Conservation (phyloP, 257 asterid genomes). For the Fraxinus pennsylvanica region DNA sequence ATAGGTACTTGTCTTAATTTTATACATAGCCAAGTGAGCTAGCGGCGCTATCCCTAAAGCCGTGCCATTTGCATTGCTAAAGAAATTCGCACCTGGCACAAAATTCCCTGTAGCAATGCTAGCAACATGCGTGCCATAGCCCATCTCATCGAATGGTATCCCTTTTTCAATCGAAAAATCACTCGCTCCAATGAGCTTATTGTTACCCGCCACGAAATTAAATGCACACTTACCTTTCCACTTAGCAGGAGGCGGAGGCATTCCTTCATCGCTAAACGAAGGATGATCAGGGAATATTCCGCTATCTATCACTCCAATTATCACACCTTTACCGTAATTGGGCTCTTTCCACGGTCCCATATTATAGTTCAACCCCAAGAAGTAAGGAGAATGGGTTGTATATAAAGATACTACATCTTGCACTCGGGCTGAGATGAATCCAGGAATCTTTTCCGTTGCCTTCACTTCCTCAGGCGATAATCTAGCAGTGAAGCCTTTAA, state of each 20-base stretch:
- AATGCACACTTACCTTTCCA: slow-evolving; percentile 51
- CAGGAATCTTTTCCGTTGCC: no score
- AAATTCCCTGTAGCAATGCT: slow-evolving; percentile 50
- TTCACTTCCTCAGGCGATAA: no score
- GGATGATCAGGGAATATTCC: slow-evolving; percentile 42
- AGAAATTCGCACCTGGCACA: slow-evolving; percentile 40
- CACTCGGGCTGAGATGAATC: slow-evolving; percentile 11
- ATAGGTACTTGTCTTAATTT: background rate
- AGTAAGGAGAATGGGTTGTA: slow-evolving; percentile 53
- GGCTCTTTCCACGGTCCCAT: slow-evolving; percentile 50
- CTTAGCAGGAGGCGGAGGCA: background rate
- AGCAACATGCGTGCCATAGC: slow-evolving; percentile 51
- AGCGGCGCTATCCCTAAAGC: no score
- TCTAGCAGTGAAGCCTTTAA: no score
- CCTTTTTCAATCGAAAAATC: slow-evolving; percentile 6
- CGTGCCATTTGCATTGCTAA: slow-evolving; percentile 7
- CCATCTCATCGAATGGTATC: slow-evolving; percentile 29
- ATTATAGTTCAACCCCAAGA: slow-evolving; percentile 50
- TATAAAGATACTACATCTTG: slow-evolving; percentile 26
- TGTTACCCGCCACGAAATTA: slow-evolving; percentile 39
- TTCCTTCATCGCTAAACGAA: slow-evolving; percentile 21
- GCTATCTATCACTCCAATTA: slow-evolving; percentile 53
- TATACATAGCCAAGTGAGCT: no score
- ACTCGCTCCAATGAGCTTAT: slow-evolving; percentile 49
- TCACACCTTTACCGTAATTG: slow-evolving; percentile 49